phyloP scores from a whole-genome alignment of 2,329 filamentous ascomycete genomes.

The Colletotrichum salicis region DNA sequence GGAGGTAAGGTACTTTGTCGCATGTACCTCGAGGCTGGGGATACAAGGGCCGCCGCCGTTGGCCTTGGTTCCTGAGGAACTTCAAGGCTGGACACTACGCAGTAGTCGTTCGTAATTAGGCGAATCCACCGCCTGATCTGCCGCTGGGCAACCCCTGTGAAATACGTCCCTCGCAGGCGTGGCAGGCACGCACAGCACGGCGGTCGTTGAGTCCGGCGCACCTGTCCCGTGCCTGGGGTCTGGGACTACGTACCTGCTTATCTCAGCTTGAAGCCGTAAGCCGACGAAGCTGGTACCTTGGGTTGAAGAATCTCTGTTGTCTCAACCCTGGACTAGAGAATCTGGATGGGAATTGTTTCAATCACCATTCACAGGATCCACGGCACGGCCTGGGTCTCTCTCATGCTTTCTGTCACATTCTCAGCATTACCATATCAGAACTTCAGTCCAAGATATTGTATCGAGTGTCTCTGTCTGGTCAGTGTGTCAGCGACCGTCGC shows the following conservation, averaged over 20 bases:
- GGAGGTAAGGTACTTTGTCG: not conserved
- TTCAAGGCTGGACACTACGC: not conserved
- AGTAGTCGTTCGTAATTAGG: conserved; percentile 31
- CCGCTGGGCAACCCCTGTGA: conserved; percentile 22
- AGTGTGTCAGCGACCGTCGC: not conserved
- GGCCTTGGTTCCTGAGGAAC: conserved; percentile 6
- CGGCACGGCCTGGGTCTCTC: no score
- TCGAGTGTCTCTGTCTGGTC: no score
- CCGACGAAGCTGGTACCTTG: not conserved
- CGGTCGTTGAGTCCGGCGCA: conserved; percentile 15
- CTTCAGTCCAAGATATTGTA: no score
- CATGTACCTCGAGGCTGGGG: conserved; percentile 4
- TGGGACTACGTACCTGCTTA: conserved; percentile 4
- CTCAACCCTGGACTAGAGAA: no score
- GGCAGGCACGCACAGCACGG: no score
- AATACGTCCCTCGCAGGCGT: not conserved
- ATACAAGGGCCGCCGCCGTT: not conserved
- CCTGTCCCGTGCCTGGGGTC: not conserved
- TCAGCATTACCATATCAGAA: no score
- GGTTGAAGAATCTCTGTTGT: no score
- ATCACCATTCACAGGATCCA: no score
- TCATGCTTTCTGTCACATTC: no score
- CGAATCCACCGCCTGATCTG: conserved; percentile 20
- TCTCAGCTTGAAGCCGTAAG: conserved; percentile 5
- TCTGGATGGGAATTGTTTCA: no score